Evolutionary conservation across 2,329 filamentous ascomycete species (phyloP).

Genomic region (Balansia obtecta): DNA sequence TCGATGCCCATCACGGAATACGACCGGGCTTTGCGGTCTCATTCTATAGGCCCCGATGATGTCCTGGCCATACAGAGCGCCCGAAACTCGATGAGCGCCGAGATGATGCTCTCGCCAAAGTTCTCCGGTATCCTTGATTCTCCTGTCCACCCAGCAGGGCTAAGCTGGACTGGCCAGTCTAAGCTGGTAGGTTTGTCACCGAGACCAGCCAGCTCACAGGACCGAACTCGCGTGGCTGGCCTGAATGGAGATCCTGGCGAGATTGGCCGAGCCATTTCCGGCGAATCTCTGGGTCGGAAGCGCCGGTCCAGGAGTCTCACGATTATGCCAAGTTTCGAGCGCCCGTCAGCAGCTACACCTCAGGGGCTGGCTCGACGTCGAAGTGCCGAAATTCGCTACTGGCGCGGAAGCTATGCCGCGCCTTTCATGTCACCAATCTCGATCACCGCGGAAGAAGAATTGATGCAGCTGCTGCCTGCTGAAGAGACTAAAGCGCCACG

Average conservation of each 20-base stretch:
- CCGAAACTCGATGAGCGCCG: constrained; percentile 39
- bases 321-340: constrained; percentile 33
- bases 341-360: not conserved
- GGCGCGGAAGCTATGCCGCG: constrained; percentile 47
- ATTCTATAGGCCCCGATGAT: constrained; percentile 46
- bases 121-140: not conserved
- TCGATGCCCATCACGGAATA: constrained; percentile 50
- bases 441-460: constrained; percentile 27
- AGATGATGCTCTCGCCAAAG: constrained; percentile 22
- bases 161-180: constrained; percentile 19
- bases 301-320: constrained; percentile 49
- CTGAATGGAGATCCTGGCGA: constrained; percentile 34
- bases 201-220: constrained; percentile 48
- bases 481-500: constrained; percentile 9
- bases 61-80: constrained; percentile 39
- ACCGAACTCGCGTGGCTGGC: constrained; percentile 27
- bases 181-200: constrained; percentile 45
- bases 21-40: constrained; percentile 47
- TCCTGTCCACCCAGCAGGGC: constrained; percentile 13
- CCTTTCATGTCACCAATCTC: constrained; percentile 39
- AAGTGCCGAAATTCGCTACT: constrained; percentile 52
- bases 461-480: constrained; percentile 19
- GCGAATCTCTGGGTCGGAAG: constrained; percentile 34
- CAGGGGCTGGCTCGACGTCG: constrained; percentile 32
- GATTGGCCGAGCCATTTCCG: constrained; percentile 51